Conservation (phyloP, 495 filamentous ascomycete genomes). For the Umbilicaria muhlenbergii region DNA sequence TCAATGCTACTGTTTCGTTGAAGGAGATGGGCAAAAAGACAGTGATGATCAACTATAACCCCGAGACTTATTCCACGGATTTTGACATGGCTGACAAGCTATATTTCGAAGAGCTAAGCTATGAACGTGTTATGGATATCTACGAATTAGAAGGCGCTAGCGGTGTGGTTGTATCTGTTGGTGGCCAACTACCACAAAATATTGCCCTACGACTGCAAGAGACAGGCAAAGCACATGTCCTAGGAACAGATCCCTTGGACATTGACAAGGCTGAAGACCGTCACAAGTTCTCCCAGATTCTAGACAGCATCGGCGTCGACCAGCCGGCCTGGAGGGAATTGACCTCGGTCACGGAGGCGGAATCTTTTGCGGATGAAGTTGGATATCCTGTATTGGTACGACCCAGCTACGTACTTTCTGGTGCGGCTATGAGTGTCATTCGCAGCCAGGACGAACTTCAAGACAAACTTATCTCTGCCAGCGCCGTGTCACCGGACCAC, state of each 20-base stretch:
- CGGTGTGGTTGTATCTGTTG: conserved; percentile 89
- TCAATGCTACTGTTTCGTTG: conserved; percentile 79
- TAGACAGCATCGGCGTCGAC: conserved; percentile 90
- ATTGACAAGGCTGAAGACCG: conserved; percentile 96
- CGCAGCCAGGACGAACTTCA: conserved; percentile 76
- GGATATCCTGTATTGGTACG: conserved; percentile 88
- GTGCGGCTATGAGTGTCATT: conserved; percentile 95
- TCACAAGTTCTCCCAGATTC: conserved; percentile 94
- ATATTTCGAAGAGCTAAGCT: conserved; percentile 95
- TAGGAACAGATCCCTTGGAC: conserved; percentile 82
- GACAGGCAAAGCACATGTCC: conserved; percentile 69
- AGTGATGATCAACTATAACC: conserved; percentile 95
- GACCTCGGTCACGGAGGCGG: conserved; percentile 74
- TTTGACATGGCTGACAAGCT: conserved; percentile 89
- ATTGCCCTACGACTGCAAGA: conserved; percentile 94
- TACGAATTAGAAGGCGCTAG: conserved; percentile 81
- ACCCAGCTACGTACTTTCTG: conserved; percentile 90
- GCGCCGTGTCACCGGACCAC: conserved; percentile 85
- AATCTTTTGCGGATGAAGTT: conserved; percentile 67
- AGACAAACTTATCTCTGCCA: conserved; percentile 75
- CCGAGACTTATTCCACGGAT: conserved; percentile 80
- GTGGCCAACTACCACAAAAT: conserved; percentile 92
- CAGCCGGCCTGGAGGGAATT: conserved; percentile 97
- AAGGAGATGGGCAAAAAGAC: conserved; percentile 90
- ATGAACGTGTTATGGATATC: conserved; percentile 97